phyloP scores from a whole-genome alignment of 768 basidiomycete species.

The Lentinula boryana region DNA sequence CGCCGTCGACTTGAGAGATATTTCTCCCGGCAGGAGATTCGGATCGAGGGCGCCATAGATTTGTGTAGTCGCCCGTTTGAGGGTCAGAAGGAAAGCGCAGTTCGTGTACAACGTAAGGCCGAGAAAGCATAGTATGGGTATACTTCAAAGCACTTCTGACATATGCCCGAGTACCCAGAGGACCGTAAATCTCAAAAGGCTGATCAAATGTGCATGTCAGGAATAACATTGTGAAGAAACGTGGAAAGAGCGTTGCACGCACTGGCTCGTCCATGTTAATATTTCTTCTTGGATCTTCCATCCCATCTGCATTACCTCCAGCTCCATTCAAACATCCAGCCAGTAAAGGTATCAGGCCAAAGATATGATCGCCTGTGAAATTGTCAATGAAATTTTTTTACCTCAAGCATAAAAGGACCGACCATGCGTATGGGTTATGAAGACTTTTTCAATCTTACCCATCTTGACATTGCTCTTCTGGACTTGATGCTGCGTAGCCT shows the following conservation, averaged over 20 bases:
- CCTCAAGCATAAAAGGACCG: constrained; percentile 7
- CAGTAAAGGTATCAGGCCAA: constrained; percentile 66
- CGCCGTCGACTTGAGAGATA: constrained; percentile 50
- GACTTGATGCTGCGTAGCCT: constrained; percentile 75
- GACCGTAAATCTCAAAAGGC: constrained; percentile 84
- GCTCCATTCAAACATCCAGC: constrained; percentile 69
- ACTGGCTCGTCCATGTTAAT: constrained; percentile 30
- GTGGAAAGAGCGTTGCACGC: constrained; percentile 11
- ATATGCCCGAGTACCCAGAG: constrained; percentile 76
- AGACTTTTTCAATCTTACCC: constrained; percentile 76
- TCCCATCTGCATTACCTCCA: constrained; percentile 54
- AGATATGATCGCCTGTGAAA: constrained; percentile 70
- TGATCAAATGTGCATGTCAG: constrained; percentile 18
- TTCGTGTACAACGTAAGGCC: constrained; percentile 79
- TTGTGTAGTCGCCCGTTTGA: constrained; percentile 38
- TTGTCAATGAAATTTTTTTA: neutral
- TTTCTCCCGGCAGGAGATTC: constrained; percentile 62
- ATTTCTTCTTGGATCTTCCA: constrained; percentile 52
- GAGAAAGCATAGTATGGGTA: constrained; percentile 61
- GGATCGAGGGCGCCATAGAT: constrained; percentile 38
- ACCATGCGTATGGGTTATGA: constrained; percentile 91
- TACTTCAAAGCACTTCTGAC: constrained; percentile 62
- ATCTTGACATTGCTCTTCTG: constrained; percentile 71
- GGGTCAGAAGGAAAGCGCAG: constrained; percentile 62
- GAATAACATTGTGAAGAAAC: neutral